Evolutionary conservation across 1,284 basidiomycete genomes (phyloP), one percentile per base, ranked within the genome.

Genomic region (Termitomyces sp.): DNA sequence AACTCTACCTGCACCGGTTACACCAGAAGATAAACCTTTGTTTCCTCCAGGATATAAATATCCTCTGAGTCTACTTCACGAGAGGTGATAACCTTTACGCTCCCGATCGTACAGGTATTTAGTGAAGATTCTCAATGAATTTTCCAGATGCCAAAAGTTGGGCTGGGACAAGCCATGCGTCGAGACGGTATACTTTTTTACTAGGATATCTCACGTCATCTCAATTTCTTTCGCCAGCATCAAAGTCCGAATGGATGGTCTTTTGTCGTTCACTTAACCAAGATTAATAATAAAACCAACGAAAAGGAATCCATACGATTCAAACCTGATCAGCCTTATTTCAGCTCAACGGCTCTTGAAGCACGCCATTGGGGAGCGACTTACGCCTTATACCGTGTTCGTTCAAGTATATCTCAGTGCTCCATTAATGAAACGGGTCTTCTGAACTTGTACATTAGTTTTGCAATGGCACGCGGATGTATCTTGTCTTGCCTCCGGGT

Each of bases 351-450:
- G 17, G 78, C 82, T 2, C 67, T 86, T 28, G 86, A 94, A 70
- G 91, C 92, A 17, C 86, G 83, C 48, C 93, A 95, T 65, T 94
- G 87, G 82, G 91, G 88, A 21, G 92, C 92, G 24, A 90, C 90
- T 2, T 94, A 93, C 64, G 91, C 91, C 28, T 70, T 95, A 53
- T 91, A 93, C 70, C 83, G 92, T 58, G 90, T 92, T 67, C 70
- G 88, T 83, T 36, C 42, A 43, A 57, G 46, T 49, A 33, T 59
- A 53, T 54, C 56, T 55, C 30, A 33, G 49, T 61, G 42, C 59
- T 59, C 26, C 52, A 55, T 30, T 54, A 52, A 38, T 46, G 39
- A 24, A 47, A 52, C 50, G 52, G 52, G 34, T 31, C 44, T 47
- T 64, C 55, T 65, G 43, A 66, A 64, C 42, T 15, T 63, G 58